phyloP scores from a whole-genome alignment of 768 basidiomycete species.

The Lactifluus pinguis region DNA sequence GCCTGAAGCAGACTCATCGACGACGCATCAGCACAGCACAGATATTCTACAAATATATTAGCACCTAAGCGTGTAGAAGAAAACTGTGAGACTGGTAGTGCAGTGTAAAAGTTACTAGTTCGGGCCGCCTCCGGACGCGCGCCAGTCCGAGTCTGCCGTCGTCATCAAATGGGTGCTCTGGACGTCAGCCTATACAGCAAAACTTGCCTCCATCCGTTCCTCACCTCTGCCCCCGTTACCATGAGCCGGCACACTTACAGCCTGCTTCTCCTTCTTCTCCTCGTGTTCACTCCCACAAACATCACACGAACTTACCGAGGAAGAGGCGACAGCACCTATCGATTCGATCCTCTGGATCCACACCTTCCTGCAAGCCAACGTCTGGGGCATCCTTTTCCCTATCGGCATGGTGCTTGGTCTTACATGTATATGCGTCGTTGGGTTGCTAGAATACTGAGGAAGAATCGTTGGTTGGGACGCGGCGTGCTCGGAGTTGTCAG shows the following conservation, averaged over 20 bases:
- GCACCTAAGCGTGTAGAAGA: no score
- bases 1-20: background rate
- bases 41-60: background rate
- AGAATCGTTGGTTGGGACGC: no score
- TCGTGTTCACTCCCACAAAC: constrained; percentile 34
- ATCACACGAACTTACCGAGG: constrained; percentile 60
- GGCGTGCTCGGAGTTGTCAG: no score
- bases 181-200: no score
- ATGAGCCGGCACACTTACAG: background rate
- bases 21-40: background rate
- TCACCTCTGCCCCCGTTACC: background rate
- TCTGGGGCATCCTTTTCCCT: constrained; percentile 87
- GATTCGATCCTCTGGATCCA: constrained; percentile 80
- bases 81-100: no score
- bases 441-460: no score
- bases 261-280: background rate
- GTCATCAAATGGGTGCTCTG: no score
- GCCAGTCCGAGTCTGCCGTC: no score
- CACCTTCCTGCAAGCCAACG: constrained; percentile 63
- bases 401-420: constrained; percentile 72
- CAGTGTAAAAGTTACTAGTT: no score
- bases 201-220: background rate
- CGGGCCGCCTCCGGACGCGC: background rate
- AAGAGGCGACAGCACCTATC: constrained; percentile 52
- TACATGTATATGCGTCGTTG: constrained; percentile 72